A percentile compares a stretch with the other conserved stretches of the same genome.
Conservation (phyloP, 768 basidiomycete species). For the Naematelia encephala region DNA sequence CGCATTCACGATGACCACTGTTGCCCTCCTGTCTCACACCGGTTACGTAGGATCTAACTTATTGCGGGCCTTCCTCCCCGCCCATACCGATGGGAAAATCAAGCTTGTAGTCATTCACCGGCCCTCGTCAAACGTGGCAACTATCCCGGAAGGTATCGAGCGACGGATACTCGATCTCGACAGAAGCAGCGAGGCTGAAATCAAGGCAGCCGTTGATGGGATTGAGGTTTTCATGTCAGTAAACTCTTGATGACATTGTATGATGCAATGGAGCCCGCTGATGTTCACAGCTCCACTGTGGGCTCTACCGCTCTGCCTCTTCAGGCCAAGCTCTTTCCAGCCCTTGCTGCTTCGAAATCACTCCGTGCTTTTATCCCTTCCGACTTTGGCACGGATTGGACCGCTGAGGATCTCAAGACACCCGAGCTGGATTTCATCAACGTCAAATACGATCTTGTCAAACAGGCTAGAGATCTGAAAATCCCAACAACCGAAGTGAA, state of each 20-base stretch:
- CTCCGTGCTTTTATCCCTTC: neutral
- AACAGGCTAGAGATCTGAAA: neutral
- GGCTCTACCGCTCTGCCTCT: neutral
- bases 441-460: neutral
- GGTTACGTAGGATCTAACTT: constrained; percentile 4
- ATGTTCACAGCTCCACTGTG: neutral
- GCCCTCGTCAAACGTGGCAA: neutral
- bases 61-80: neutral
- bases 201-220: neutral
- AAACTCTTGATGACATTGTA: neutral
- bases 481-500: constrained; percentile 1
- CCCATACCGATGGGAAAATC: neutral
- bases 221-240: neutral
- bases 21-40: constrained; percentile 5
- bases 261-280: neutral
- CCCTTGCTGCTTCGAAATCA: neutral
- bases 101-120: constrained; percentile 7
- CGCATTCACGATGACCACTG: neutral
- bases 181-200: neutral
- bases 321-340: constrained; percentile 1
- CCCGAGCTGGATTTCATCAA: neutral
- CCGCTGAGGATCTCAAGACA: neutral
- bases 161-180: neutral
- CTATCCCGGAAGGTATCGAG: constrained; percentile 2
- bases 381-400: constrained; percentile 1